Evolutionary conservation across 805 yeast genomes (phyloP).

Genomic region (Hanseniaspora taiwanica): DNA sequence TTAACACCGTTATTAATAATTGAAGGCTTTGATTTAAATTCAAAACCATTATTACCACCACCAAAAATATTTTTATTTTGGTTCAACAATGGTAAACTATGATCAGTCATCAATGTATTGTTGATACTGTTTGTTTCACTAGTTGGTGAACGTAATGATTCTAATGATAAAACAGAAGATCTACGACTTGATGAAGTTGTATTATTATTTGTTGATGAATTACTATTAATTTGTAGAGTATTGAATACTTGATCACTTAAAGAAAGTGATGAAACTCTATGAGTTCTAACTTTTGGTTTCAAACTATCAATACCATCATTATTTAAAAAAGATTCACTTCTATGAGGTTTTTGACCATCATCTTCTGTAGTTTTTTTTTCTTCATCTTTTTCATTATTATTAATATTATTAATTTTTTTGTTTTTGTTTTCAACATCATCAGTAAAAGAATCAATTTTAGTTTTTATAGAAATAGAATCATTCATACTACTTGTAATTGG

Average conservation of each 20-base stretch:
- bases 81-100: too few relatives aligned
- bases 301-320: slow-evolving; percentile 62
- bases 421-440: not conserved
- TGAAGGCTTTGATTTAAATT: not conserved
- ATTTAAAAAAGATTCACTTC: slow-evolving; percentile 41
- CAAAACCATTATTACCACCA: not conserved
- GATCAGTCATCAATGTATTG: too few relatives aligned
- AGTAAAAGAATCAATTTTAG: slow-evolving; percentile 1
- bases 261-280: slow-evolving; percentile 53
- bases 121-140: too few relatives aligned
- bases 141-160: not conserved
- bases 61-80: too few relatives aligned
- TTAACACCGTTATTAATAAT: not conserved
- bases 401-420: not conserved
- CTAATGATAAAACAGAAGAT: not conserved
- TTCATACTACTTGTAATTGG: not conserved
- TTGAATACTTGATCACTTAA: slow-evolving; percentile 59
- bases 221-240: slow-evolving; percentile 14
- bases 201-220: too few relatives aligned
- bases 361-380: not conserved
- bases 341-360: slow-evolving; percentile 1
- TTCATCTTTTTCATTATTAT: not conserved
- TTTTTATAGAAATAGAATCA: not conserved
- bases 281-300: slow-evolving; percentile 47
- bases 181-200: slow-evolving; percentile 3